Evolutionary conservation across 225 moss, liverwort and hornwort species (phyloP), one percentile per base, ranked within the genome.

Genomic region (Asterella californica): DNA sequence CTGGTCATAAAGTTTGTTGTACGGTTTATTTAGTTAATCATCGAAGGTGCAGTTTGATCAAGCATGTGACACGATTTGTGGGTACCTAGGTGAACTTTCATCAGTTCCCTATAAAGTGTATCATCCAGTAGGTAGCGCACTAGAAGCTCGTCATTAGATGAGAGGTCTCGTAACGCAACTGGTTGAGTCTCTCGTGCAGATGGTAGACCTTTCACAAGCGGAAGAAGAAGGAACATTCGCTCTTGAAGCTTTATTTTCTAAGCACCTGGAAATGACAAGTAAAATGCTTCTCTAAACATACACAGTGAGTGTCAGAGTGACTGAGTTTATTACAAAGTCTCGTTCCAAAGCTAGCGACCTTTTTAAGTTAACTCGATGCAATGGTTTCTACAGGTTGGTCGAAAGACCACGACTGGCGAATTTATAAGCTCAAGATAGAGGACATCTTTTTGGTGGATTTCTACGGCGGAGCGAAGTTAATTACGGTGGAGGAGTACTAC

Each of bases 221-320:
- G 77, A 60, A 34, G 70, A 89, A 36, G 94, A 97, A 83, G 88
- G 86, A 37, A 89, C 83, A 64, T 91, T 92, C 46, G 97, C 97
- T 29, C 84, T 90, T n/a, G 76, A 59, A 60, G 97, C 94, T 27
- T 78, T 97, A 72, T 97, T 94, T 69, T 90, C 90, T 12, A 93
- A 85, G 92, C 97, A 97, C 72, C 97, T 94, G 45, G 97, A 97
- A 85, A 94, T 97, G 97, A 84, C 85, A 89, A 84, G 97, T 94
- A 33, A 82, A 73, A 1, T 57, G 1, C 17, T 22, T 0, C n/a
- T n/a, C 18, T 15, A 19, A 22, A 57, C 57, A 57, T 22, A 21
- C 10, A 57, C 77, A 33, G 37, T n/a, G n/a, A n/a, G n/a, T n/a
- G n/a, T n/a, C n/a, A n/a, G n/a, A n/a, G n/a, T n/a, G n/a, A n/a